Conservation (phyloP, 805 yeast species). For the Metschnikowia lachancei region DNA sequence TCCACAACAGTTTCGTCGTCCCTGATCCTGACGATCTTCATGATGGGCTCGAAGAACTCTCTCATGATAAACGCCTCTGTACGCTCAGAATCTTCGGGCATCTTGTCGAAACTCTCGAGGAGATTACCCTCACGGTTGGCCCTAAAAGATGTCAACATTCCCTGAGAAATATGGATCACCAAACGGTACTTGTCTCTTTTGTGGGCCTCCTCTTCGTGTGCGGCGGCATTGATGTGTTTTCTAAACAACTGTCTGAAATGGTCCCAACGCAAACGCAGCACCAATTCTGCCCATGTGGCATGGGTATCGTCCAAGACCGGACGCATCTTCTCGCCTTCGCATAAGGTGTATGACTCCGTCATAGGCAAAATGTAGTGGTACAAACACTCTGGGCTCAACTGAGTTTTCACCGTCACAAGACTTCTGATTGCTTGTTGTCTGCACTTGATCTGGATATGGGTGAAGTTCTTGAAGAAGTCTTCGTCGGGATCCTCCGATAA, state of each 20-base stretch:
- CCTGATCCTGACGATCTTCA: conserved; percentile 56
- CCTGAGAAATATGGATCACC: conserved; percentile 53
- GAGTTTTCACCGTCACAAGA: conserved; percentile 47
- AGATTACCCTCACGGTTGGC: conserved; percentile 15
- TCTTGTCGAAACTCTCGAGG: conserved; percentile 21
- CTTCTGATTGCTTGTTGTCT: conserved; percentile 80
- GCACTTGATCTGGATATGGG: conserved; percentile 81
- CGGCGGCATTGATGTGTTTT: conserved; percentile 57
- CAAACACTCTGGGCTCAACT: conserved; percentile 55
- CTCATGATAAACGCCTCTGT: conserved; percentile 44
- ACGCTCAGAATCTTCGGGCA: conserved; percentile 27
- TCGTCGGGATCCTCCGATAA: conserved; percentile 73
- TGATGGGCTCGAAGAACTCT: conserved; percentile 61
- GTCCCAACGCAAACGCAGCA: conserved; percentile 64
- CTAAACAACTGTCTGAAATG: conserved; percentile 75
- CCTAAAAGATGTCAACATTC: conserved; percentile 41
- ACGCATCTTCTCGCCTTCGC: conserved; percentile 54
- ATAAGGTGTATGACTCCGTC: conserved; percentile 72
- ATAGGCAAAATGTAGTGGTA: conserved; percentile 83
- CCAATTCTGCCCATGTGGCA: conserved; percentile 56
- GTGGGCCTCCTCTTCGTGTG: conserved; percentile 33
- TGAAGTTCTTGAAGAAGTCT: conserved; percentile 71
- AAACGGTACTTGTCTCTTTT: conserved; percentile 59
- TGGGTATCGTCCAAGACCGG: conserved; percentile 67
- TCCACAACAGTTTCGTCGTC: conserved; percentile 75